These are phyloP conservation scores for Mucor piriformis DNA, from an alignment of 371 early-diverging fungal species.

Conservation along the genomic window DNA sequence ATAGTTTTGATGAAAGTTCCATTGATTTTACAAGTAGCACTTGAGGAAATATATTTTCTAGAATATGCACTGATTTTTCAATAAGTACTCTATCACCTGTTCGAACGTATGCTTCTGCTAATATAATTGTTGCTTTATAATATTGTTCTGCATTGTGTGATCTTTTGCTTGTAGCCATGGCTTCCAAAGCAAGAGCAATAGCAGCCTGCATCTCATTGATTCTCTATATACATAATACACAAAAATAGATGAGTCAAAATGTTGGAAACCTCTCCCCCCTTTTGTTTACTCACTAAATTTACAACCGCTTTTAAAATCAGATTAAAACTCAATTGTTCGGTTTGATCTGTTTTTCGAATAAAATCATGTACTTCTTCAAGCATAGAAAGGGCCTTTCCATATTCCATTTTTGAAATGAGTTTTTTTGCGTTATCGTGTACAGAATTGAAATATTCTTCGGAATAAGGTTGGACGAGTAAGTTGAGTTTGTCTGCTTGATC, in stretches of 20 bases:
- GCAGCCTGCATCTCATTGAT: conserved; percentile 14
- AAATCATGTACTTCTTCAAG: conserved; percentile 10
- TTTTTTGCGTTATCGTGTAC: conserved; percentile 1
- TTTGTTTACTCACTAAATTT: conserved; percentile 19
- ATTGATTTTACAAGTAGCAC: conserved; percentile 24
- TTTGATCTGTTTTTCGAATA: conserved; percentile 11
- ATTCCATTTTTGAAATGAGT: conserved; percentile 7
- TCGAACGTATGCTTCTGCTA: conserved; percentile 19
- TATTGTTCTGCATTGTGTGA: conserved; percentile 22
- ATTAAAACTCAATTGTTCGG: conserved; percentile 1
- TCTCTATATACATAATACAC: conserved; percentile 18
- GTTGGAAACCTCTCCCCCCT: too few relatives aligned
- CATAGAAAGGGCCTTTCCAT: conserved; percentile 10
- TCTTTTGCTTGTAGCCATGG: conserved; percentile 9
- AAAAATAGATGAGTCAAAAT: too few relatives aligned
- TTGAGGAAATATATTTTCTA: conserved; percentile 22
- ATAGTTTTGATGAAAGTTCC: conserved; percentile 21
- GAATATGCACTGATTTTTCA: conserved; percentile 13
- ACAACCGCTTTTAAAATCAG: conserved; percentile 15
- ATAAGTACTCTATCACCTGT: neutral
- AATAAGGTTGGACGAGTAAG: neutral
- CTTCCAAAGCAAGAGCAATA: conserved; percentile 19
- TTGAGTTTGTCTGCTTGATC: neutral
- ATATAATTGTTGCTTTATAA: conserved; percentile 18
- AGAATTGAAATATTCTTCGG: conserved; percentile 15